A percentile compares a stretch with the other conserved stretches of the same genome.
Conservation (phyloP, 1,284 basidiomycete species). For the Fistulinella staudtii region DNA sequence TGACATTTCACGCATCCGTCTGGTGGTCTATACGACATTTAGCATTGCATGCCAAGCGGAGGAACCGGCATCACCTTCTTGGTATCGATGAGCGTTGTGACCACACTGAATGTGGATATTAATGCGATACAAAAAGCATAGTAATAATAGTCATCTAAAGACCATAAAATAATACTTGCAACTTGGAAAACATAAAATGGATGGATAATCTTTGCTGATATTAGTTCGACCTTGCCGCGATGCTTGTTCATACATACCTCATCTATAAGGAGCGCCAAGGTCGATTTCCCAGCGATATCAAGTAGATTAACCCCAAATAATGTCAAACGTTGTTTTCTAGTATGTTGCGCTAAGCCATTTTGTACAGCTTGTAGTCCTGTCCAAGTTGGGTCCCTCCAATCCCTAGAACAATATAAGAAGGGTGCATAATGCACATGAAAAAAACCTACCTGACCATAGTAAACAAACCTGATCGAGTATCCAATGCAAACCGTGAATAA, state of each 20-base stretch:
- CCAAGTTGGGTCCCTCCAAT: slow-evolving; percentile 91
- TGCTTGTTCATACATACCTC: slow-evolving; percentile 53
- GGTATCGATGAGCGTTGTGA: slow-evolving; percentile 89
- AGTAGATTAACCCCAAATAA: slow-evolving; percentile 90
- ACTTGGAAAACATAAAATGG: slow-evolving; percentile 99
- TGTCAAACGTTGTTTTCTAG: slow-evolving; percentile 61
- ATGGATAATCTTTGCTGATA: slow-evolving; percentile 59
- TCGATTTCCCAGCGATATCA: slow-evolving; percentile 88
- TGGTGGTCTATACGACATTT: slow-evolving; percentile 64
- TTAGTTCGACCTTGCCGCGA: slow-evolving; percentile 10
- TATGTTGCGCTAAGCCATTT: slow-evolving; percentile 53
- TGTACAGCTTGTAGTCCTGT: slow-evolving; percentile 59
- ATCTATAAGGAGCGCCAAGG: slow-evolving; percentile 80
- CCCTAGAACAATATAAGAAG: slow-evolving; percentile 43
- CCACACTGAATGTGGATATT: slow-evolving; percentile 85
- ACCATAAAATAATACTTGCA: slow-evolving; percentile 93
- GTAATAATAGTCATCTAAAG: slow-evolving; percentile 92
- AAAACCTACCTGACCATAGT: slow-evolving; percentile 65
- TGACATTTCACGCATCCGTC: slow-evolving; percentile 96
- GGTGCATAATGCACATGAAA: background rate
- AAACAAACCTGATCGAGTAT: slow-evolving; percentile 83
- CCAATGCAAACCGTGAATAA: slow-evolving; percentile 88
- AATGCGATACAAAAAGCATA: slow-evolving; percentile 97
- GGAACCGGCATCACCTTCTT: slow-evolving; percentile 57
- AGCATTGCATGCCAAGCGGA: slow-evolving; percentile 3